A percentile compares a stretch with the other conserved stretches of the same genome.
Evolutionary conservation across 2,329 filamentous ascomycete genomes (phyloP).

Genomic region (Emmonsiellopsis sp.): DNA sequence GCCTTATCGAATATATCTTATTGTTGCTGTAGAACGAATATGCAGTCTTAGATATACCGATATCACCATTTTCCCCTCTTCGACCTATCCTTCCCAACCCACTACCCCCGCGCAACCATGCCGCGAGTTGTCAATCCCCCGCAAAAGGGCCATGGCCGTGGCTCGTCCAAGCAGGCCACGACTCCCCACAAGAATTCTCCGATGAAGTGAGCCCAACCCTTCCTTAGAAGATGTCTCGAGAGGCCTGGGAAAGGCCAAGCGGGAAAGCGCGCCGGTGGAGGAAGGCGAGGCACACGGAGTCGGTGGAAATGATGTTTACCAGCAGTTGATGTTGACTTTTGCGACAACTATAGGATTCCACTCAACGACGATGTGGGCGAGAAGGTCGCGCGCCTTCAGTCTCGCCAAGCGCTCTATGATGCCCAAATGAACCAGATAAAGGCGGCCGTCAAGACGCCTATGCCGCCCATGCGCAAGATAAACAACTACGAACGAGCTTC

Average conservation of each 20-base stretch:
- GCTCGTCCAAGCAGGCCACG: conserved; percentile 34
- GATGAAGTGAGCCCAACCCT: conserved; percentile 34
- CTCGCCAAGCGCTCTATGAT: conserved; percentile 78
- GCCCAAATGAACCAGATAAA: conserved; percentile 88
- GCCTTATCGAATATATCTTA: conserved; percentile 3
- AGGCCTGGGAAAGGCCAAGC: not conserved
- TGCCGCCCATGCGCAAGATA: conserved; percentile 28
- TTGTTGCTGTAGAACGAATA: not conserved
- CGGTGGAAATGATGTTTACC: not conserved
- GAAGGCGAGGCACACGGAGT: not conserved
- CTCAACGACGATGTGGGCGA: conserved; percentile 93
- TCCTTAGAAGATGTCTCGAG: not conserved
- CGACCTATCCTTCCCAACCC: conserved; percentile 8
- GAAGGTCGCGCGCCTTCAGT: conserved; percentile 78
- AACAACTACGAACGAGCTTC: conserved; percentile 26
- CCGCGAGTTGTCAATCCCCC: conserved; percentile 45
- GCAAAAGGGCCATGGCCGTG: conserved; percentile 31
- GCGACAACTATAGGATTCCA: conserved; percentile 56
- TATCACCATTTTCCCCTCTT: conserved; percentile 12
- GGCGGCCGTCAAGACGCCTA: conserved; percentile 50
- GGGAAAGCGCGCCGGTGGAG: conserved; percentile 4
- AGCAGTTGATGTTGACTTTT: not conserved
- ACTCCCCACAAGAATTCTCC: conserved; percentile 45
- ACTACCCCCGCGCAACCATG: conserved; percentile 31
- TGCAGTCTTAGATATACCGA: conserved; percentile 12